phyloP scores from a whole-genome alignment of 306 rosid genomes.

The Ormosia semicastrata region DNA sequence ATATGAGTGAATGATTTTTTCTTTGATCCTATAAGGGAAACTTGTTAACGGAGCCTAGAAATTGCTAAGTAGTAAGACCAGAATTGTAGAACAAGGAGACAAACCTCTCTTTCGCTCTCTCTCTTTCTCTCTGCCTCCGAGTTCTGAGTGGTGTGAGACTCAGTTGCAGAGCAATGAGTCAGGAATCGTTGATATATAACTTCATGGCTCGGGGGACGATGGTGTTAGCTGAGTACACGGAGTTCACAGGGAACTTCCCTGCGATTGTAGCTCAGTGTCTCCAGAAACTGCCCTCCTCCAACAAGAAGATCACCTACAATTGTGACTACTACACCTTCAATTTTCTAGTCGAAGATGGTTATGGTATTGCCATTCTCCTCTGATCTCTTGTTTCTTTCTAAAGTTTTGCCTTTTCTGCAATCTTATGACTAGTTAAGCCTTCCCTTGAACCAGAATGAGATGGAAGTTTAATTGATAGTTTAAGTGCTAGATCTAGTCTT shows the following conservation, averaged over 20 bases:
- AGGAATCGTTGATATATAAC: slow-evolving; percentile 86
- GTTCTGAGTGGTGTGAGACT: background rate
- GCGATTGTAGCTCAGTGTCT: slow-evolving; percentile 94
- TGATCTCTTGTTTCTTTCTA: background rate
- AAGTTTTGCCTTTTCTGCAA: background rate
- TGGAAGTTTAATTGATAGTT: slow-evolving; percentile 26
- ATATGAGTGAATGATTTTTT: too few relatives aligned
- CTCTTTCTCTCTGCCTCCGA: background rate
- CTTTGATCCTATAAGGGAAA: too few relatives aligned
- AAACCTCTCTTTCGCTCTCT: background rate
- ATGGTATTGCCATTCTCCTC: slow-evolving; percentile 42
- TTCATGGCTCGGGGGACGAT: slow-evolving; percentile 88
- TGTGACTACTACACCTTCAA: slow-evolving; percentile 92
- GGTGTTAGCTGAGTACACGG: slow-evolving; percentile 88
- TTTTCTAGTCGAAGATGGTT: slow-evolving; percentile 87
- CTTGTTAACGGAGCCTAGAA: slow-evolving; percentile 7
- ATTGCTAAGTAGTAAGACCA: background rate
- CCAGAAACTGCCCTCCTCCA: slow-evolving; percentile 76
- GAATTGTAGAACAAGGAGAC: background rate
- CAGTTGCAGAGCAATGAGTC: slow-evolving; percentile 53
- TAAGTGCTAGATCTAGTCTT: slow-evolving; percentile 44
- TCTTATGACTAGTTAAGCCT: background rate
- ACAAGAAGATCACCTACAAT: slow-evolving; percentile 84
- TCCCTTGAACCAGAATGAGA: background rate
- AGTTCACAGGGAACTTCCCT: slow-evolving; percentile 95